phyloP scores from a whole-genome alignment of 2,329 filamentous ascomycete genomes.

The Monilinia polystroma region DNA sequence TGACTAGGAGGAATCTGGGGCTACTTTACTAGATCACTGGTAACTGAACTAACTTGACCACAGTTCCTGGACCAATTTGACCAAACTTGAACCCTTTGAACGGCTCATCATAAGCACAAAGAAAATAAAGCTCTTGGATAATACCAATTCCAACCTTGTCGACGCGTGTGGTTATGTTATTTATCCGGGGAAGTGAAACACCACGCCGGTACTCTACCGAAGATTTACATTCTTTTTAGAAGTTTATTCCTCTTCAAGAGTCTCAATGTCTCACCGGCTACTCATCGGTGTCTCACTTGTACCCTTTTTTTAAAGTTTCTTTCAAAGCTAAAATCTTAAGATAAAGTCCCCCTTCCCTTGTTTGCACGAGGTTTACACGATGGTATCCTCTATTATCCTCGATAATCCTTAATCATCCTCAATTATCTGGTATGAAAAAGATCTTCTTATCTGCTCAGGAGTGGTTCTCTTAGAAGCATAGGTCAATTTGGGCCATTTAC shows the following conservation, averaged over 20 bases:
- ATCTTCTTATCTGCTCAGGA: neutral
- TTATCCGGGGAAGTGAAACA: conserved; percentile 16
- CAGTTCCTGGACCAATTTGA: no score
- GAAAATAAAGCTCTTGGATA: neutral
- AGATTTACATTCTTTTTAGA: neutral
- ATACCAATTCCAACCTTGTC: conserved; percentile 14
- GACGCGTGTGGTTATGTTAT: neutral
- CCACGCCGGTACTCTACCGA: conserved; percentile 7
- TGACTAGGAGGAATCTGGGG: neutral
- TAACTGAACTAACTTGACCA: no score
- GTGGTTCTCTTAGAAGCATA: neutral
- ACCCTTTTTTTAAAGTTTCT: neutral
- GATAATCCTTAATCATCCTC: neutral
- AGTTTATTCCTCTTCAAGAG: neutral
- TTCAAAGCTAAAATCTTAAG: neutral
- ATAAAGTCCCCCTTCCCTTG: neutral
- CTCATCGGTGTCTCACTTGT: neutral
- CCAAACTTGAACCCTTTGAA: no score
- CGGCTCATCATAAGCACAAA: neutral
- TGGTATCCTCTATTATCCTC: neutral
- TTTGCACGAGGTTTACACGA: neutral
- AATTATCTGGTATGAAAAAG: neutral
- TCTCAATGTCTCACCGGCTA: neutral
- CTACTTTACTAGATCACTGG: no score
- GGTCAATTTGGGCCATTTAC: neutral